phyloP scores from a whole-genome alignment of 2,329 filamentous ascomycete species.

The Fusarium sp. region DNA sequence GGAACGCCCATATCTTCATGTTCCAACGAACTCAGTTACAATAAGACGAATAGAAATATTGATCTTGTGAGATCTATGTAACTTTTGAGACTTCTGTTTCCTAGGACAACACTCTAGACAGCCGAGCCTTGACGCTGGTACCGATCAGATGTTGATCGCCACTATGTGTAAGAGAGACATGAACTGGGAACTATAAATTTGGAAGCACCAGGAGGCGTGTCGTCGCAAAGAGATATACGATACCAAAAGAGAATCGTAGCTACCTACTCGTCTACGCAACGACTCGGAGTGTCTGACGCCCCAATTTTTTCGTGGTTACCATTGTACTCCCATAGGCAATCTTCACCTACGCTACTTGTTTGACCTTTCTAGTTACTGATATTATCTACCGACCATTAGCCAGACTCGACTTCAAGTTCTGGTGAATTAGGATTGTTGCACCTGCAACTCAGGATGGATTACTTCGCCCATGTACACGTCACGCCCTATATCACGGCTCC shows the following conservation, averaged over 20 bases:
- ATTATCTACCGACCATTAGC: not conserved
- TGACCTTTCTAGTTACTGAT: too few relatives aligned
- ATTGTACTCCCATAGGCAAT: not conserved
- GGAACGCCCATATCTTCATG: not conserved
- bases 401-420: too few relatives aligned
- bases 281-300: not conserved
- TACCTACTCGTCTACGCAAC: too few relatives aligned
- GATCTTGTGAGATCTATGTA: too few relatives aligned
- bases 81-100: not conserved
- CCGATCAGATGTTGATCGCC: not conserved
- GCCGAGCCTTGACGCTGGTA: not conserved
- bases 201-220: too few relatives aligned
- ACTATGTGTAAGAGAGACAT: not conserved
- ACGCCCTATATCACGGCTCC: conserved; percentile 10
- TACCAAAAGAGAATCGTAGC: not conserved
- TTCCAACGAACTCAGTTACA: not conserved
- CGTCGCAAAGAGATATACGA: accelerated
- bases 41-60: not conserved
- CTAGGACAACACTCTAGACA: not conserved
- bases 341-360: too few relatives aligned
- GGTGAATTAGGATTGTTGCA: not conserved
- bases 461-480: not conserved
- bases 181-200: not conserved
- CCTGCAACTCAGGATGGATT: not conserved
- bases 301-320: too few relatives aligned